Evolutionary conservation across 805 yeast genomes (phyloP).

Genomic region (Schizosaccharomyces japonicus): DNA sequence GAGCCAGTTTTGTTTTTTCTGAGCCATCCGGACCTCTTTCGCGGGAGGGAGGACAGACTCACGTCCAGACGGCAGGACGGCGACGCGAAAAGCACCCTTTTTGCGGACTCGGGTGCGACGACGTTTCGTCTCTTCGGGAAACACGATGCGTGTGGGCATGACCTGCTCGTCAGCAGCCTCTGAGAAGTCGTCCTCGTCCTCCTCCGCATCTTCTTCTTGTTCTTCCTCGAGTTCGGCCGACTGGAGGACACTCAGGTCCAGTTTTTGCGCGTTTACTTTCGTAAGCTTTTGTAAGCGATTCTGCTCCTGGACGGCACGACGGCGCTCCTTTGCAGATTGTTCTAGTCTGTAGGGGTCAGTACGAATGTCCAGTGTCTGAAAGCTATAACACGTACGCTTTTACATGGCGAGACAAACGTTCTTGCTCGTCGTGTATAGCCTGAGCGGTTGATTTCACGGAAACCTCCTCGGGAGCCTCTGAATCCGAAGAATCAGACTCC

Average conservation of each 20-base stretch:
- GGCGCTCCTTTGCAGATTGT: background rate
- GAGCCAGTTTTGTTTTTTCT: background rate
- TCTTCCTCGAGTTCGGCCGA: background rate
- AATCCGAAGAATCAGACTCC: background rate
- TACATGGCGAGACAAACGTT: background rate
- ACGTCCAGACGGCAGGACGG: background rate
- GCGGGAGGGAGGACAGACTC: background rate
- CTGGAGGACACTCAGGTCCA: background rate
- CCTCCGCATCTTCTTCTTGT: background rate
- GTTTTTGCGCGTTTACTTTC: background rate
- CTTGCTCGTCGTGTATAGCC: background rate
- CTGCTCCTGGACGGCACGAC: background rate
- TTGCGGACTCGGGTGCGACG: background rate
- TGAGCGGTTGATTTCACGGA: background rate
- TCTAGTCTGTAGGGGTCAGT: background rate
- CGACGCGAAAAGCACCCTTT: background rate
- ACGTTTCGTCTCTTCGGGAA: background rate
- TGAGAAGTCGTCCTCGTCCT: no score
- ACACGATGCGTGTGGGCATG: background rate
- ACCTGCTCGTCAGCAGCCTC: background rate
- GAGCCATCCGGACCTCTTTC: background rate
- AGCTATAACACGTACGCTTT: no score
- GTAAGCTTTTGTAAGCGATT: background rate
- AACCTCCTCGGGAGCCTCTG: conserved; percentile 1
- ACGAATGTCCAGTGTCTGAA: no score